These are phyloP conservation scores for Bifiguratus adelaidae DNA, from an alignment of 192 early-diverging fungal genomes.

Conservation along the genomic window DNA sequence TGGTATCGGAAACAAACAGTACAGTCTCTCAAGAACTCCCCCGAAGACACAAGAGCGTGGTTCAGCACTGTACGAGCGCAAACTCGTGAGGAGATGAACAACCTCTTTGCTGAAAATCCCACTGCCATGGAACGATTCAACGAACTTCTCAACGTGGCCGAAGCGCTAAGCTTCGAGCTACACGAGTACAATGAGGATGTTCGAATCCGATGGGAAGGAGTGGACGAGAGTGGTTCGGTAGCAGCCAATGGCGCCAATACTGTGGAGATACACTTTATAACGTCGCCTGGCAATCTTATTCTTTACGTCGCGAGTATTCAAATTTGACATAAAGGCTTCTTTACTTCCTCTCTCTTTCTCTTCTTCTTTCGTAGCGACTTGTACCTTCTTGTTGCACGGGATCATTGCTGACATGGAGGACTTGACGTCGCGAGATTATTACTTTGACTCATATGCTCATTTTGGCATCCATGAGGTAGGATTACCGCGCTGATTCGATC, in stretches of 20 bases:
- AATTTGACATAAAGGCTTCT: too few species aligned
- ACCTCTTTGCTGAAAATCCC: background rate
- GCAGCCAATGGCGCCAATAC: too few species aligned
- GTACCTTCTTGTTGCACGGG: too few species aligned
- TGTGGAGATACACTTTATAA: too few species aligned
- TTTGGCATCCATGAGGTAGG: constrained; percentile 50
- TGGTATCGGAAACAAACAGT: constrained; percentile 28
- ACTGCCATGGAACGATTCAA: constrained; percentile 4
- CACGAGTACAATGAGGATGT: constrained; percentile 23
- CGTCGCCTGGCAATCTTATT: too few species aligned
- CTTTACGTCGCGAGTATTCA: too few species aligned
- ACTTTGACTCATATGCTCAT: constrained; percentile 98
- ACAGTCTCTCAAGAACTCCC: constrained; percentile 15
- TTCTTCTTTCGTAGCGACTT: too few species aligned
- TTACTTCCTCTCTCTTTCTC: too few species aligned
- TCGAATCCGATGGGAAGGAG: too few species aligned
- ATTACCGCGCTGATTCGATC: constrained; percentile 11
- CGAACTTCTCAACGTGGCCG: constrained; percentile 8
- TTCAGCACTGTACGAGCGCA: constrained; percentile 3
- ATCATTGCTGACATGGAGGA: constrained; percentile 1
- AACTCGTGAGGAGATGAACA: background rate
- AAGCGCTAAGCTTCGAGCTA: constrained; percentile 15
- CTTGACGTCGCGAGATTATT: constrained; percentile 55
- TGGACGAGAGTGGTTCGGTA: too few species aligned
- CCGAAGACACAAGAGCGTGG: constrained; percentile 1